Conservation (phyloP, 257 asterid species). For the Buddleja alternifolia region DNA sequence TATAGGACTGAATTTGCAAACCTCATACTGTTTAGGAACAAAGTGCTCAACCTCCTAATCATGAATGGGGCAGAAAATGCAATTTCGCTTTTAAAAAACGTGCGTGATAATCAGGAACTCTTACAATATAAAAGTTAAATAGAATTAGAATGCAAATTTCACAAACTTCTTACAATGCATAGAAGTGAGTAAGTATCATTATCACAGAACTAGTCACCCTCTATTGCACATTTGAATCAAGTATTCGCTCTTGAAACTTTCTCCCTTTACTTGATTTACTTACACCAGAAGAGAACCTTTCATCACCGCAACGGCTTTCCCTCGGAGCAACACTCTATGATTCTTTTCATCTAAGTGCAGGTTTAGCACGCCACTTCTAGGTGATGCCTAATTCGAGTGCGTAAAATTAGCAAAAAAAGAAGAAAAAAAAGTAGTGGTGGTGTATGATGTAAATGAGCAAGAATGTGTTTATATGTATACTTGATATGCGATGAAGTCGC, state of each 20-base stretch:
- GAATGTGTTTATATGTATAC: conserved; percentile 34
- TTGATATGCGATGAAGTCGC: conserved; percentile 68
- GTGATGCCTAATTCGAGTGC: conserved; percentile 63
- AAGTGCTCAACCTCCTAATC: too few species aligned
- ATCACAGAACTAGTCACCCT: too few species aligned
- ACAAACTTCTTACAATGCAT: too few species aligned
- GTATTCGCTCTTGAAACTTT: too few species aligned
- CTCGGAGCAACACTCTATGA: conserved; percentile 64
- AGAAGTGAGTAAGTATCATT: too few species aligned
- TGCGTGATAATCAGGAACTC: too few species aligned
- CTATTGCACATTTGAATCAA: too few species aligned
- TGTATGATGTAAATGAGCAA: neutral
- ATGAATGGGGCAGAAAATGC: too few species aligned
- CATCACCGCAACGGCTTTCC: conserved; percentile 68
- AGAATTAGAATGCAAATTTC: neutral
- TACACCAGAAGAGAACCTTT: conserved; percentile 68
- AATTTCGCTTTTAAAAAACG: too few species aligned
- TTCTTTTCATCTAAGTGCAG: conserved; percentile 67
- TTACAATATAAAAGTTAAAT: neutral
- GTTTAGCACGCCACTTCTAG: conserved; percentile 71
- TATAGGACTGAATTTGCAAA: too few species aligned
- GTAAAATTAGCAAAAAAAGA: neutral
- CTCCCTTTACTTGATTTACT: neutral
- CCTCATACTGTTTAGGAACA: too few species aligned
- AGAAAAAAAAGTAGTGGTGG: neutral